Conservation (phyloP, 1,139 yeast species). For the Lodderomyces metapsilosis region DNA sequence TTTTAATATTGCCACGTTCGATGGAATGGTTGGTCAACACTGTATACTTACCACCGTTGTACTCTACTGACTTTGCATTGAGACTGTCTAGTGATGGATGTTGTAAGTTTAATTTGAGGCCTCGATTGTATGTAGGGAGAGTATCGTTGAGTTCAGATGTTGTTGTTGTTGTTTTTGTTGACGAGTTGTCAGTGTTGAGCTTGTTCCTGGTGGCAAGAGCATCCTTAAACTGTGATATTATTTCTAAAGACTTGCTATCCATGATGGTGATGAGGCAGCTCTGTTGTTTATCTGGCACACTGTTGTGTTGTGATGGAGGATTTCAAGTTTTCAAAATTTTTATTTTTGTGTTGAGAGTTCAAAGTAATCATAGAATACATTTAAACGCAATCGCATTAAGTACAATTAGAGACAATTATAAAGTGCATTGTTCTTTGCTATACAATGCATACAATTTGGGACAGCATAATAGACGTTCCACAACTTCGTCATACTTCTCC, state of each 20-base stretch:
- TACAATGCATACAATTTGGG: too few relatives aligned
- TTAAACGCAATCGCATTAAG: too few relatives aligned
- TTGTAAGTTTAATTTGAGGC: slow-evolving; percentile 27
- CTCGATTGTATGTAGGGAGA: slow-evolving; percentile 33
- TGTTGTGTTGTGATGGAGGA: background rate
- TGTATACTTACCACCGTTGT: slow-evolving; percentile 39
- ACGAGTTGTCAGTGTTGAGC: background rate
- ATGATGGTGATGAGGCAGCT: slow-evolving; percentile 10
- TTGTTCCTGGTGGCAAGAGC: slow-evolving; percentile 26
- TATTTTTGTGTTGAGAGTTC: background rate
- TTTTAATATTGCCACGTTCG: slow-evolving; percentile 25
- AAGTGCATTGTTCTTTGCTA: too few relatives aligned
- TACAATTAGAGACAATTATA: too few relatives aligned
- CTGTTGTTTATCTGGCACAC: background rate
- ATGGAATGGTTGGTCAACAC: slow-evolving; percentile 39
- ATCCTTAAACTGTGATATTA: slow-evolving; percentile 40
- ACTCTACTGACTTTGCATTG: slow-evolving; percentile 39
- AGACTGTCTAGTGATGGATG: slow-evolving; percentile 22
- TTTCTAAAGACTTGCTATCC: slow-evolving; percentile 40
- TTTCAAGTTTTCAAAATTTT: background rate
- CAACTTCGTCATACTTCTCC: too few relatives aligned
- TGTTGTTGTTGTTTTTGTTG: slow-evolving; percentile 6
- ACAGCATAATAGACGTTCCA: too few relatives aligned
- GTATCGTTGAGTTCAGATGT: slow-evolving; percentile 9
- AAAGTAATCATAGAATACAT: too few relatives aligned